Evolutionary conservation across 1,139 yeast species (phyloP).

Genomic region (Taphrina wiesneri): DNA sequence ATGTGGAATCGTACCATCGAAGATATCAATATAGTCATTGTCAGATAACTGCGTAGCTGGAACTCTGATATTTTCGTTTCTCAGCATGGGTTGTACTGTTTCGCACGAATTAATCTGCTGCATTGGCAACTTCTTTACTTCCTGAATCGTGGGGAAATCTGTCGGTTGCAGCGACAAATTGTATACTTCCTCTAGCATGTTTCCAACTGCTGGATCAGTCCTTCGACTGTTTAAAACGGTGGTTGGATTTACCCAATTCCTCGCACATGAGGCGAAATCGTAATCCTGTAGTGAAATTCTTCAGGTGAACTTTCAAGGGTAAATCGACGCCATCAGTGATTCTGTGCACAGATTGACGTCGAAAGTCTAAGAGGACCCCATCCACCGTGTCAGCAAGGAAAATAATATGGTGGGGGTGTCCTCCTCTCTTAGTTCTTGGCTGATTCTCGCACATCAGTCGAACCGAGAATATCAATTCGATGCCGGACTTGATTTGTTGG

Average conservation of each 20-base stretch:
- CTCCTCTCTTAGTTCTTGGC: conserved; percentile 5
- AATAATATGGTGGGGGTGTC: conserved; percentile 4
- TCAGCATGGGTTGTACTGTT: background rate
- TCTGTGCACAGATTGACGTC: conserved; percentile 14
- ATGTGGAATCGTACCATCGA: background rate
- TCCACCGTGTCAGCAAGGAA: conserved; percentile 13
- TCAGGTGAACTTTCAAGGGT: background rate
- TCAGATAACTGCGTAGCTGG: background rate
- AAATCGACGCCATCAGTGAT: background rate
- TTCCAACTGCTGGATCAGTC: background rate
- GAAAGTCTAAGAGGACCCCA: conserved; percentile 30
- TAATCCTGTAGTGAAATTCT: background rate
- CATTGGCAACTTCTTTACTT: background rate
- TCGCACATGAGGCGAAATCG: conserved; percentile 12
- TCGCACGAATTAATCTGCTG: background rate
- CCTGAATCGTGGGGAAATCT: background rate
- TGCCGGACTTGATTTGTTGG: background rate
- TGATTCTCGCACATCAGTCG: background rate
- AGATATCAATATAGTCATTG: conserved; percentile 2
- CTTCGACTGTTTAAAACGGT: background rate
- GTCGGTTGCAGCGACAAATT: background rate
- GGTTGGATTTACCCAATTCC: conserved; percentile 1
- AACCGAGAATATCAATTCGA: background rate
- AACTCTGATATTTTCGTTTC: background rate
- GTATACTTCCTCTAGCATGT: background rate